phyloP scores from a whole-genome alignment of 179 eudicot species.

The Sideroxylon spinosum region DNA sequence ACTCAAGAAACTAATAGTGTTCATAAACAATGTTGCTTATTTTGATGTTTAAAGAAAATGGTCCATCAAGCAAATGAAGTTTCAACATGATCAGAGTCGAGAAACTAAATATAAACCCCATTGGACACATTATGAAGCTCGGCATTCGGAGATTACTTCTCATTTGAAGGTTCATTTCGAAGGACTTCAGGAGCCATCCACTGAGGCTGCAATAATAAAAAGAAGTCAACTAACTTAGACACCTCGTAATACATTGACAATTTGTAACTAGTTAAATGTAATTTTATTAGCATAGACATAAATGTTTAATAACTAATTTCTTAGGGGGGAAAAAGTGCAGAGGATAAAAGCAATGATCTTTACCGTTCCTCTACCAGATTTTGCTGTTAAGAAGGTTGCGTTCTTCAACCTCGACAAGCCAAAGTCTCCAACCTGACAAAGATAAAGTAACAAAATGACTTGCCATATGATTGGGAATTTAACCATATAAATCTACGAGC shows the following conservation, averaged over 20 bases:
- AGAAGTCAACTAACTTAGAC: background rate
- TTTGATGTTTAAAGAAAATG: background rate
- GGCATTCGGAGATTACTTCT: conserved; percentile 49
- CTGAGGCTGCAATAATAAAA: conserved; percentile 62
- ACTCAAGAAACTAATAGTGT: too few species aligned
- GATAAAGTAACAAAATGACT: background rate
- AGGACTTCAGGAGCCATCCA: conserved; percentile 99
- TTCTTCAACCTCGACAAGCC: conserved; percentile 74
- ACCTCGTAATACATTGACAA: too few species aligned
- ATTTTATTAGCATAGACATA: background rate
- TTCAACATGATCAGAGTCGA: background rate
- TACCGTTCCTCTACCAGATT: conserved; percentile 84
- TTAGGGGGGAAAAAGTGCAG: background rate
- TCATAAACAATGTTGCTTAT: background rate
- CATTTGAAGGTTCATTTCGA: conserved; percentile 76
- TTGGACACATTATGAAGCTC: background rate
- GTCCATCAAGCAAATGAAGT: background rate
- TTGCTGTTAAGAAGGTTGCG: conserved; percentile 65
- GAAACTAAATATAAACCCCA: background rate
- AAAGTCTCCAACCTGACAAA: conserved; percentile 77
- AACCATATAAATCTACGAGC: background rate
- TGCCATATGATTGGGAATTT: background rate
- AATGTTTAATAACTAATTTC: background rate
- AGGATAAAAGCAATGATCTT: background rate
- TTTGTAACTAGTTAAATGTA: too few species aligned